Evolutionary conservation across 2,329 filamentous ascomycete species (phyloP).

Genomic region (Boeremia exigua): DNA sequence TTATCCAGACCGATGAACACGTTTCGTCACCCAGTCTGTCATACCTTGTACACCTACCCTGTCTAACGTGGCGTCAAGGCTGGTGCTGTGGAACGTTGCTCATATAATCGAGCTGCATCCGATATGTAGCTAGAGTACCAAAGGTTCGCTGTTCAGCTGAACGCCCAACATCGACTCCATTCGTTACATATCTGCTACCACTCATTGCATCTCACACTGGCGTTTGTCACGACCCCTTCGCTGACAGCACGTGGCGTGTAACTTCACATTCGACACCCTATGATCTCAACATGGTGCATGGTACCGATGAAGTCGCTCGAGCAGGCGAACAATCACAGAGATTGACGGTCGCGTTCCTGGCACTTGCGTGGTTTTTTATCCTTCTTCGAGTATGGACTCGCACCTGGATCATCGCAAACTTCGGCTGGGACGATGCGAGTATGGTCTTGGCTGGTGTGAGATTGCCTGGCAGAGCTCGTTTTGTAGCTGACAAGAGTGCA

Average conservation of each 20-base stretch:
- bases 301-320: constrained; percentile 19
- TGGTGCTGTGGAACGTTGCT: constrained; percentile 24
- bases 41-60: constrained; percentile 19
- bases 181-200: constrained; percentile 4
- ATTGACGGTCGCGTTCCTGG: constrained; percentile 46
- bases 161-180: not conserved
- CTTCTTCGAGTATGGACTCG: constrained; percentile 50
- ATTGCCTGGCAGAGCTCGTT: not conserved
- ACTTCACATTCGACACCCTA: not conserved
- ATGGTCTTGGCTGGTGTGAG: constrained; percentile 50
- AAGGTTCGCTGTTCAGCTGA: constrained; percentile 8
- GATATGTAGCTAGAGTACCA: constrained; percentile 10
- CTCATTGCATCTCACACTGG: constrained; percentile 8
- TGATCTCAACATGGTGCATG: constrained; percentile 30
- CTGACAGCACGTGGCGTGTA: constrained; percentile 8
- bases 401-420: constrained; percentile 45
- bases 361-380: constrained; percentile 48
- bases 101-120: constrained; percentile 17
- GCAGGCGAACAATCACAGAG: constrained; percentile 31
- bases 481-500: constrained; percentile 20
- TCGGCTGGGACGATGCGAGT: constrained; percentile 54
- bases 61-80: constrained; percentile 22
- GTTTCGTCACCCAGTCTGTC: constrained; percentile 16
- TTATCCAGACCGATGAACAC: constrained; percentile 10
- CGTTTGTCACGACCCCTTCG: constrained; percentile 5